Conservation (phyloP, 768 basidiomycete species). For the Podaxis carcinomalis region DNA sequence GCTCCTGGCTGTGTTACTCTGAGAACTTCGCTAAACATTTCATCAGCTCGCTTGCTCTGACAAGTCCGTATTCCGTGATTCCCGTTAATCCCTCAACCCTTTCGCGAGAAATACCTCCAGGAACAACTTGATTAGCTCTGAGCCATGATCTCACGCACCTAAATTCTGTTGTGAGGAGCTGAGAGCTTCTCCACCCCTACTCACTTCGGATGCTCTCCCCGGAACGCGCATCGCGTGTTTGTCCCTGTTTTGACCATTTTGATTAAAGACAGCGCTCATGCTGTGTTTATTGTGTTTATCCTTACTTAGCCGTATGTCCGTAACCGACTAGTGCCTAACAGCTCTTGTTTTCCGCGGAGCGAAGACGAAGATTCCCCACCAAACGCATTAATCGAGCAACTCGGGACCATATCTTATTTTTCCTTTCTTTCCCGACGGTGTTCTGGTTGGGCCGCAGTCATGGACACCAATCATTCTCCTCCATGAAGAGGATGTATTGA, state of each 20-base stretch:
- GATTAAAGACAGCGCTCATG: background rate
- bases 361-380: background rate
- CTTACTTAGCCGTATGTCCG: background rate
- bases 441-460: background rate
- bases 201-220: background rate
- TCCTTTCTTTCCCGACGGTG: background rate
- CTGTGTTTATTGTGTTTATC: background rate
- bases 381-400: background rate
- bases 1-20: slow-evolving; percentile 11
- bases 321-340: background rate
- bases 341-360: slow-evolving; percentile 8
- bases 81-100: background rate
- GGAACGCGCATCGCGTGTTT: background rate
- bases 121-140: background rate
- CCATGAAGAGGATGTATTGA: background rate
- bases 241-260: background rate
- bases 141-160: background rate
- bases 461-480: background rate
- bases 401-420: slow-evolving; percentile 1
- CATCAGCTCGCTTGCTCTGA: slow-evolving; percentile 9
- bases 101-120: background rate
- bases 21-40: slow-evolving; percentile 6
- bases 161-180: background rate
- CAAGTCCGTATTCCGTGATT: slow-evolving; percentile 8
- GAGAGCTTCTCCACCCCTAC: background rate